Conservation (phyloP, 345 rosid genomes). For the Gossypium herbaceum region DNA sequence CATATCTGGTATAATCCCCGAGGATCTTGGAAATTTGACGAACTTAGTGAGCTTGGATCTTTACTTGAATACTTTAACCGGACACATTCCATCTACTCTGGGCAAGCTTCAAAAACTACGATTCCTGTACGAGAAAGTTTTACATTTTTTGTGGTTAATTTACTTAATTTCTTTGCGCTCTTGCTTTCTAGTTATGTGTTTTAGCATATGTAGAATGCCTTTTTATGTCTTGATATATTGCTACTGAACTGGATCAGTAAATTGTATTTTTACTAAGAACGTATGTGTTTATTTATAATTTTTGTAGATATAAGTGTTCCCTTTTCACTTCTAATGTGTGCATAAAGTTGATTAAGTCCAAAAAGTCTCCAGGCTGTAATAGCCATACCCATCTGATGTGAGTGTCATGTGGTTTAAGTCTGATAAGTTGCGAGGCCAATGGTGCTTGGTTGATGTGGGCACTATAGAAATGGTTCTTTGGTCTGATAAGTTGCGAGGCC, state of each 20-base stretch:
- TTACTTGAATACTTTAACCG: conserved; percentile 59
- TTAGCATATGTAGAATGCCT: neutral
- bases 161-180: neutral
- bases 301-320: neutral
- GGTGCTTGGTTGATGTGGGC: neutral
- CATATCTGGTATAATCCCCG: conserved; percentile 58
- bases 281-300: neutral
- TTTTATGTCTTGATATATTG: neutral
- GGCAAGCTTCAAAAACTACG: conserved; percentile 57
- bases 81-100: conserved; percentile 56
- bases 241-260: neutral
- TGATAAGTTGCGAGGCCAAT: neutral
- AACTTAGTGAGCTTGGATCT: conserved; percentile 91
- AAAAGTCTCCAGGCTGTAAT: neutral
- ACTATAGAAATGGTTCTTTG: neutral
- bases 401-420: neutral
- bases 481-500: neutral
- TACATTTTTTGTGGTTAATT: conserved; percentile 1
- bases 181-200: neutral
- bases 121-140: conserved; percentile 54
- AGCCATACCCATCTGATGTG: neutral
- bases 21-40: conserved; percentile 74
- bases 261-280: neutral
- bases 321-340: neutral
- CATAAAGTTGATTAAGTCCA: neutral